Conservation (phyloP, 805 yeast species). For the Wickerhamomyces silvicola region DNA sequence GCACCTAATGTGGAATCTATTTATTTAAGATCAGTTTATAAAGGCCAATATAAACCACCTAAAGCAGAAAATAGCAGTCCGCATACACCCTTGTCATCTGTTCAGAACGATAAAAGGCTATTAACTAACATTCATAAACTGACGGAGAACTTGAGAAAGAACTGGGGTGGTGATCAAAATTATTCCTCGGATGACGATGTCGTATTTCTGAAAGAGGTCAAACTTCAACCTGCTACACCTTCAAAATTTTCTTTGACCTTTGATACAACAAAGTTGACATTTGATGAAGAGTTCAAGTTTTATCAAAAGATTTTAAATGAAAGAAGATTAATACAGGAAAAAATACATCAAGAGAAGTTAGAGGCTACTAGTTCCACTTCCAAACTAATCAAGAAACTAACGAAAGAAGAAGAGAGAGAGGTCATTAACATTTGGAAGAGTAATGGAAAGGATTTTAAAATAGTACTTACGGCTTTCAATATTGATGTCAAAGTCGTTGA, state of each 20-base stretch:
- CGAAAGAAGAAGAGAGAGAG: conserved; percentile 16
- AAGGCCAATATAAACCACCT: conserved; percentile 31
- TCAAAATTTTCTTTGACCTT: conserved; percentile 16
- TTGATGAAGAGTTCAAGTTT: conserved; percentile 32
- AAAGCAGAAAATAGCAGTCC: conserved; percentile 12
- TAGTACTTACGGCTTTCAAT: conserved; percentile 25
- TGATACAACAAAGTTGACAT: conserved; percentile 23
- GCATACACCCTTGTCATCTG: conserved; percentile 22
- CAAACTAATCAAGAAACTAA: conserved; percentile 22
- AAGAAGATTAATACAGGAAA: conserved; percentile 30
- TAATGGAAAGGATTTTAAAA: conserved; percentile 19
- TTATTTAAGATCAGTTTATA: conserved; percentile 27
- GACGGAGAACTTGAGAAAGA: conserved; percentile 3
- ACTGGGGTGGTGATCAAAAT: conserved; percentile 1
- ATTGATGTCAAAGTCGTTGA: conserved; percentile 66
- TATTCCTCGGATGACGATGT: conserved; percentile 9
- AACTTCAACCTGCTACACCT: conserved; percentile 14
- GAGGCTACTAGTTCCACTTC: conserved; percentile 19
- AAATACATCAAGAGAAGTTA: conserved; percentile 28
- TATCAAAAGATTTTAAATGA: conserved; percentile 40
- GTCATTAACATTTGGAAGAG: conserved; percentile 24
- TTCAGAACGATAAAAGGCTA: conserved; percentile 1
- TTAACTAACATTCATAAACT: conserved; percentile 2
- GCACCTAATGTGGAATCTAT: conserved; percentile 17
- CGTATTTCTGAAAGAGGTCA: conserved; percentile 14